phyloP scores from a whole-genome alignment of 176 grass and related monocot species.

The sorghum (Sorghum bicolor) region DNA sequence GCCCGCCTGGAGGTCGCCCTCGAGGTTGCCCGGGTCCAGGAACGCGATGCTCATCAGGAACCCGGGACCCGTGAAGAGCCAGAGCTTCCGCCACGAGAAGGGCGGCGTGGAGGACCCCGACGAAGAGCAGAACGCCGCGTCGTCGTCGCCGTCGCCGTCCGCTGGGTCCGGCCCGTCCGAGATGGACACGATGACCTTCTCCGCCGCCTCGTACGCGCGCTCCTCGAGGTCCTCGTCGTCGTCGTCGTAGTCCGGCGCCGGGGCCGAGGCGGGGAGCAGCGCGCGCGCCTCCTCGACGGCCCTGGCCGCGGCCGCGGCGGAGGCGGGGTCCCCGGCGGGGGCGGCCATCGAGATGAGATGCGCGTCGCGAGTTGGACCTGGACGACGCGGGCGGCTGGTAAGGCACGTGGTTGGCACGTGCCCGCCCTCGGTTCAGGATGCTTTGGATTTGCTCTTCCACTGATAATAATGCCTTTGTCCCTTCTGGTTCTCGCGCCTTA shows the following conservation, averaged over 20 bases:
- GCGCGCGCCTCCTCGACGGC: conserved; percentile 43
- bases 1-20: conserved; percentile 93
- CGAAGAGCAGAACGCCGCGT: background rate
- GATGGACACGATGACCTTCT: conserved; percentile 72
- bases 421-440: background rate
- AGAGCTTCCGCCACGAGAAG: conserved; percentile 96
- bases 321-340: conserved; percentile 2
- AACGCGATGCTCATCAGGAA: conserved; percentile 99
- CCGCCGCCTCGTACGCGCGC: conserved; percentile 64
- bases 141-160: background rate
- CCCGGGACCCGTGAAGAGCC: conserved; percentile 88
- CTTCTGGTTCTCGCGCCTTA: background rate
- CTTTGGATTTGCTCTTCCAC: background rate
- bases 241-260: background rate
- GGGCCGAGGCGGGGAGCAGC: conserved; percentile 35
- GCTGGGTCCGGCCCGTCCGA: conserved; percentile 11
- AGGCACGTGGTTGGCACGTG: conserved; percentile 30
- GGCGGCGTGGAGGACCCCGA: background rate
- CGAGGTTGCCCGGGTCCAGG: conserved; percentile 96
- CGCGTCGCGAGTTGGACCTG: background rate
- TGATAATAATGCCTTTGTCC: background rate
- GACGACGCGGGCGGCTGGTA: conserved; percentile 3
- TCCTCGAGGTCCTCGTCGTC: conserved; percentile 57
- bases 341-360: conserved; percentile 53
- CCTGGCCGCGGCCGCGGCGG: background rate